Base-by-base conservation (phyloP, 768 basidiomycete species). In the Tulasnella sp. region DNA sequence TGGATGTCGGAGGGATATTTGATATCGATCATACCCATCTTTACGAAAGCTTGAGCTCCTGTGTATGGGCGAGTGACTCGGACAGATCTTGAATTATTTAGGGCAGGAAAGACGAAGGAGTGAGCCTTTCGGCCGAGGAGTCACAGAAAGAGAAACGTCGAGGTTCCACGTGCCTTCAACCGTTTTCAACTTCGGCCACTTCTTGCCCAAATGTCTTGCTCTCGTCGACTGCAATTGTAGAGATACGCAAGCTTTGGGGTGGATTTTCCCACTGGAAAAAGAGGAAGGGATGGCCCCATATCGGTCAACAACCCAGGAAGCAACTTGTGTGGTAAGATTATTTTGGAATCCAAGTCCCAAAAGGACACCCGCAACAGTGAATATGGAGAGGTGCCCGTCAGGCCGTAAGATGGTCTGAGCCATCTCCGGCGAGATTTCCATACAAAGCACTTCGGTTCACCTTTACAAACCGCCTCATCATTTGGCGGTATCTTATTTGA, bases 31-130 rank as follows among this genome's bases (percentile, higher is more conserved):
- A 94, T 95, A 10, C 98, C 98, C 44, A 97, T 90, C 87, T 99
- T 98, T 27, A 94, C 89, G 81, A 98, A 96, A 82, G 99, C 97
- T 81, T 98, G 92, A 34, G 91, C 92, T 16, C 97, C 96, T 71
- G 93, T 92, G 87, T 98, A 99, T 5, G 96, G 97, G 34, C 98
- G 92, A 82, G 89, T 92, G n/a, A 93, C 92, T 83, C 92, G 89
- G 36, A 91, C 89, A n/a, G n/a, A n/a, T n/a, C n/a, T n/a, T n/a
- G n/a, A n/a, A n/a, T n/a, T n/a, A n/a, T n/a, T 98, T 34, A 4
- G 83, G n/a, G 58, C 27, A 34, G 46, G 62, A 68, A 68, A 71
- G 38, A n/a, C 52, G 31, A 19, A 39, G 42, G 39, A 40, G 73
- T 71, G 77, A 72, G 62, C 46, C 7, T 19, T 46, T 46, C 27